These are phyloP conservation scores for Colletotrichum musicola DNA, from an alignment of 2,329 filamentous ascomycete species.

Conservation along the genomic window DNA sequence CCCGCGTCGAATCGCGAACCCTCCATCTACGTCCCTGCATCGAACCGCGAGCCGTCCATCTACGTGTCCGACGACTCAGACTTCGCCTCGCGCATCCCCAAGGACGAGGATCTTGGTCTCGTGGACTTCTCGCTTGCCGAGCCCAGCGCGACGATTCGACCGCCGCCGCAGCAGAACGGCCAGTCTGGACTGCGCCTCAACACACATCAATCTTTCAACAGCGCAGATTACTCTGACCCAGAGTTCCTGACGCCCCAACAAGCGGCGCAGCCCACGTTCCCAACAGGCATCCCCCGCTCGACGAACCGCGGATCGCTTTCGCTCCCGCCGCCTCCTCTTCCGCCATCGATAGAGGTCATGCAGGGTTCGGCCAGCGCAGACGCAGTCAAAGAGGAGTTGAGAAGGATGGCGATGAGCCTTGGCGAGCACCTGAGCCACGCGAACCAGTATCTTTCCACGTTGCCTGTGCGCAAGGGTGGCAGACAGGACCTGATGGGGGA, in stretches of 20 bases:
- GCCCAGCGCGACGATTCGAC: slow-evolving; percentile 34
- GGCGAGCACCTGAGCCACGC: slow-evolving; percentile 62
- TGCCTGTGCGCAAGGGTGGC: slow-evolving; percentile 53
- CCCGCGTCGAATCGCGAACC: slow-evolving; percentile 63
- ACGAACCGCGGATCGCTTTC: slow-evolving; percentile 25
- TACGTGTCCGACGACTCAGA: slow-evolving; percentile 72
- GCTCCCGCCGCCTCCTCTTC: slow-evolving; percentile 56
- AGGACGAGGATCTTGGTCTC: slow-evolving; percentile 45
- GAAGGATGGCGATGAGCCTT: slow-evolving; percentile 63
- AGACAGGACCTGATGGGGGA: slow-evolving; percentile 37
- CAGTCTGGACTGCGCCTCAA: slow-evolving; percentile 32
- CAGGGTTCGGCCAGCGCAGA: slow-evolving; percentile 65
- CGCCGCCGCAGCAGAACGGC: background rate
- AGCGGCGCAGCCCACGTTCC: slow-evolving; percentile 44
- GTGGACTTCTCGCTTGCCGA: slow-evolving; percentile 47
- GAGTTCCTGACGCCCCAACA: slow-evolving; percentile 46
- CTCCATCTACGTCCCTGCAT: slow-evolving; percentile 65
- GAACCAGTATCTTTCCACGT: slow-evolving; percentile 57
- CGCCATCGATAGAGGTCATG: slow-evolving; percentile 65
- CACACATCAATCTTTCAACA: slow-evolving; percentile 39
- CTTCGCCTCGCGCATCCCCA: slow-evolving; percentile 53
- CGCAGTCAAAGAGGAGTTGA: slow-evolving; percentile 65
- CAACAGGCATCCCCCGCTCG: slow-evolving; percentile 30
- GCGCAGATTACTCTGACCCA: slow-evolving; percentile 40
- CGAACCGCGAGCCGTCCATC: slow-evolving; percentile 67